phyloP scores from a whole-genome alignment of 371 early-diverging fungal species.

The Actinomortierella wolfii region DNA sequence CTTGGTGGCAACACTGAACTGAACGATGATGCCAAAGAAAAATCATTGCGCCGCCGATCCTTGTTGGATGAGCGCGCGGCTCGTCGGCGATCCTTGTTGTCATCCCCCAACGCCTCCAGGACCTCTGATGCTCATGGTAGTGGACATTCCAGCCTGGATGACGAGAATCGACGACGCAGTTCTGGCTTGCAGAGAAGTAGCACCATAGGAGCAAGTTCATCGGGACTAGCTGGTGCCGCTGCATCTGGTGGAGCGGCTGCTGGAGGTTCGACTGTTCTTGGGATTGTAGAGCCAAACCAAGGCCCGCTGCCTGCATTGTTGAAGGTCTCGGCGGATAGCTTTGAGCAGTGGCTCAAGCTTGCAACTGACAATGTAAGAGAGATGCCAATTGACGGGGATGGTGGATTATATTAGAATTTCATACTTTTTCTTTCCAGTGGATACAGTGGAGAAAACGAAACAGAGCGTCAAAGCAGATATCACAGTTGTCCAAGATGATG shows the following conservation, averaged over 20 bases:
- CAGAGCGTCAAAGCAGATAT: background rate
- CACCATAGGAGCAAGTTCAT: background rate
- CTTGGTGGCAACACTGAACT: conserved; percentile 39
- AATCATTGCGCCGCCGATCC: conserved; percentile 38
- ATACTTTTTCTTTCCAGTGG: conserved; percentile 9
- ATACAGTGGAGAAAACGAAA: background rate
- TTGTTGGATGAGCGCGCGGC: conserved; percentile 42
- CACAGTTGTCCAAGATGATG: background rate
- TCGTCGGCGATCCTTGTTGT: conserved; percentile 32
- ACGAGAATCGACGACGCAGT: conserved; percentile 17
- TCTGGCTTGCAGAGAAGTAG: conserved; percentile 1
- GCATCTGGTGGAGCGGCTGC: background rate
- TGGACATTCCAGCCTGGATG: conserved; percentile 7
- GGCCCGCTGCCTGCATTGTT: conserved; percentile 26
- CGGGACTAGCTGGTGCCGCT: background rate
- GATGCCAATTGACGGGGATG: too few relatives aligned
- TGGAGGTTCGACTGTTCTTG: conserved; percentile 10
- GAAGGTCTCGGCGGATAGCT: conserved; percentile 53
- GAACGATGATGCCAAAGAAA: conserved; percentile 46
- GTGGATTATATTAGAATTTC: background rate
- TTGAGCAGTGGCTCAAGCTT: conserved; percentile 98
- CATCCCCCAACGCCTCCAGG: conserved; percentile 2
- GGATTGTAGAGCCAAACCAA: conserved; percentile 32
- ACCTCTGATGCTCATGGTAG: background rate
- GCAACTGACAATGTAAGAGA: conserved; percentile 90